phyloP scores from a whole-genome alignment of 176 grass and related monocot genomes.

The Pontederia paniculata region DNA sequence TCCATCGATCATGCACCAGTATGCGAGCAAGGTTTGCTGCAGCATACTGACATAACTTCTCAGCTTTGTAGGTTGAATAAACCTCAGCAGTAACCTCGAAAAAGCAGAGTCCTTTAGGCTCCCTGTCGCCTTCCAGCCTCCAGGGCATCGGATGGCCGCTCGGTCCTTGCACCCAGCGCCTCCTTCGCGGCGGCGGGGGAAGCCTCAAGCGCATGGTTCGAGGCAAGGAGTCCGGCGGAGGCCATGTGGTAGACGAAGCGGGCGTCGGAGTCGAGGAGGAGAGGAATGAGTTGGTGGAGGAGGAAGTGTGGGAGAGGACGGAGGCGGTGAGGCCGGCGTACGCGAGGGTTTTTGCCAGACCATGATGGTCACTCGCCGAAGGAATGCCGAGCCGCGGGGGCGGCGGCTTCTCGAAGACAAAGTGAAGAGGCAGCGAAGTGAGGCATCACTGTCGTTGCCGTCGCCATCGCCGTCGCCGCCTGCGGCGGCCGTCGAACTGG shows the following conservation, averaged over 20 bases:
- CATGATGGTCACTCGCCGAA: too few relatives aligned
- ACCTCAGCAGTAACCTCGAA: constrained; percentile 31
- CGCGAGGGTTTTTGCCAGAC: constrained; percentile 88
- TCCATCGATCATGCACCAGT: constrained; percentile 83
- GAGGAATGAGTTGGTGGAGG: constrained; percentile 23
- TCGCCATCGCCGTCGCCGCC: too few relatives aligned
- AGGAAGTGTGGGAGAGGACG: constrained; percentile 25
- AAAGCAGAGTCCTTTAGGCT: not conserved
- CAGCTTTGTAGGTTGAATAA: constrained; percentile 55
- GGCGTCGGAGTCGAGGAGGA: constrained; percentile 69
- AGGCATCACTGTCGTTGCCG: too few relatives aligned
- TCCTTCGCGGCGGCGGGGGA: constrained; percentile 31
- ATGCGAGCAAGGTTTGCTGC: constrained; percentile 20
- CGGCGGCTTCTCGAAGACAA: too few relatives aligned
- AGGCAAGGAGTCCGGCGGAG: constrained; percentile 35
- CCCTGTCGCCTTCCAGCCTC: constrained; percentile 1
- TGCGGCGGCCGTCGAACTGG: too few relatives aligned
- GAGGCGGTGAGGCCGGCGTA: constrained; percentile 64
- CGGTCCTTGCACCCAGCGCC: constrained; percentile 7
- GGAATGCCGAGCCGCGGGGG: too few relatives aligned
- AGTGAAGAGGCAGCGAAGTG: too few relatives aligned
- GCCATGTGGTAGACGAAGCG: constrained; percentile 47
- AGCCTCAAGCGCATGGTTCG: constrained; percentile 42
- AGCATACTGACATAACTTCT: constrained; percentile 44
- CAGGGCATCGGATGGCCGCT: not conserved